A percentile compares a stretch with the other conserved stretches of the same genome.
phyloP scores from a whole-genome alignment of 345 rosid genomes.

The Mallotus nudiflorus region DNA sequence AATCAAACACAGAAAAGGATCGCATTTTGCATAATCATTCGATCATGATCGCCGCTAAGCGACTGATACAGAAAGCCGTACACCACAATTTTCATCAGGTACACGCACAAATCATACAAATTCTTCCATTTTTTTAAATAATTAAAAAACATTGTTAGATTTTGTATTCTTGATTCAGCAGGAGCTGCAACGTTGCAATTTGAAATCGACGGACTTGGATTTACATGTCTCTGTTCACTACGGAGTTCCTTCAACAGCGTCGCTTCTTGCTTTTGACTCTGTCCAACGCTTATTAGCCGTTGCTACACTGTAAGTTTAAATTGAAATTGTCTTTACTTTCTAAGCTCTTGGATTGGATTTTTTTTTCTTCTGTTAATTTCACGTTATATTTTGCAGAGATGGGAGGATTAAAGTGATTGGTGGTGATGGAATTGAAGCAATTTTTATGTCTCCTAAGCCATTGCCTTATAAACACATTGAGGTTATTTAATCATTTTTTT shows the following conservation, averaged over 20 bases:
- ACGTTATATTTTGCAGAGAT: slow-evolving; percentile 48
- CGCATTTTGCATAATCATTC: neutral
- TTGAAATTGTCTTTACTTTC: neutral
- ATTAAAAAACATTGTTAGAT: neutral
- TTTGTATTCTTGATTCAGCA: slow-evolving; percentile 2
- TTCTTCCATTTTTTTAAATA: neutral
- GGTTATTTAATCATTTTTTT: slow-evolving; percentile 23
- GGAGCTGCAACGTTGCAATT: slow-evolving; percentile 11
- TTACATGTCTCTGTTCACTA: slow-evolving; percentile 58
- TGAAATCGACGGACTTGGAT: slow-evolving; percentile 44
- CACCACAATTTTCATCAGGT: slow-evolving; percentile 7
- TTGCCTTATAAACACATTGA: slow-evolving; percentile 67
- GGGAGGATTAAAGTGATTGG: slow-evolving; percentile 92
- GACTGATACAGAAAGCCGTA: slow-evolving; percentile 12
- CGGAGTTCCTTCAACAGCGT: slow-evolving; percentile 81
- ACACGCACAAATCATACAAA: neutral
- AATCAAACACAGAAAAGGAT: no score
- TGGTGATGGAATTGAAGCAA: slow-evolving; percentile 70
- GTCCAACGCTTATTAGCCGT: slow-evolving; percentile 76
- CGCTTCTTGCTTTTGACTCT: slow-evolving; percentile 76
- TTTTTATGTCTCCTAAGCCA: slow-evolving; percentile 71
- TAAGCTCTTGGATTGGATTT: no score
- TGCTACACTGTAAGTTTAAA: slow-evolving; percentile 77
- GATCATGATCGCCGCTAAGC: slow-evolving; percentile 19
- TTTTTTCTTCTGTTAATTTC: no score